Conservation (phyloP, 1,284 basidiomycete genomes). For the Macrocybe sp. region DNA sequence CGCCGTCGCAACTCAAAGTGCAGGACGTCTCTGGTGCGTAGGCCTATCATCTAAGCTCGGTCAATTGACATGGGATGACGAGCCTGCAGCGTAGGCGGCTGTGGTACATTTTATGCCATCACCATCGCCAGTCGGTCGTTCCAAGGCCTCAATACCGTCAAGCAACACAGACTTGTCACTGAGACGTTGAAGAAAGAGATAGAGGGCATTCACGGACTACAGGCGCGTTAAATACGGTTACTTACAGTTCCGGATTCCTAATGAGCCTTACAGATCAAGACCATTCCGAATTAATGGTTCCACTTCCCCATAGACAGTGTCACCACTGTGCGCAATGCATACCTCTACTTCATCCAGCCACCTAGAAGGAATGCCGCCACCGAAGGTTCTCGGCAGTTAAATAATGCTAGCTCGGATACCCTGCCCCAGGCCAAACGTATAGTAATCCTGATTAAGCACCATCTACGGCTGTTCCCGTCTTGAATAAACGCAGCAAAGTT, state of each 20-base stretch:
- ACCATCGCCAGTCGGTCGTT: conserved; percentile 82
- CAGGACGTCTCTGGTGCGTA: conserved; percentile 84
- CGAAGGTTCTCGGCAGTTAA: neutral
- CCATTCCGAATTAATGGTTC: conserved; percentile 23
- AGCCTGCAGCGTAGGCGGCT: conserved; percentile 64
- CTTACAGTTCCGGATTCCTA: neutral
- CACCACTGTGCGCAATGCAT: no score
- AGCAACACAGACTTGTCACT: conserved; percentile 93
- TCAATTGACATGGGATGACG: neutral
- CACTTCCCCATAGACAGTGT: no score
- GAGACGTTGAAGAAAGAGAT: conserved; percentile 88
- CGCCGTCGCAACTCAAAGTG: conserved; percentile 73
- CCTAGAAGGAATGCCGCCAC: no score
- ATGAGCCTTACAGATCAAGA: conserved; percentile 31
- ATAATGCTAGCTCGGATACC: neutral
- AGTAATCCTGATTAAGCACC: neutral
- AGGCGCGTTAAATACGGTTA: conserved; percentile 49
- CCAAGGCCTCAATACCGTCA: conserved; percentile 82
- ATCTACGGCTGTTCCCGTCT: neutral
- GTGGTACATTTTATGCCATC: conserved; percentile 95
- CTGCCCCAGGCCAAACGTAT: neutral
- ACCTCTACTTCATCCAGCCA: no score
- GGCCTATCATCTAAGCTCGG: neutral
- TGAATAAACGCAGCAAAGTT: conserved; percentile 44
- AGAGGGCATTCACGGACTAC: conserved; percentile 88